These are phyloP conservation scores for Nigrograna mackinnonii DNA, from an alignment of 2,329 filamentous ascomycete genomes.

Conservation along the genomic window DNA sequence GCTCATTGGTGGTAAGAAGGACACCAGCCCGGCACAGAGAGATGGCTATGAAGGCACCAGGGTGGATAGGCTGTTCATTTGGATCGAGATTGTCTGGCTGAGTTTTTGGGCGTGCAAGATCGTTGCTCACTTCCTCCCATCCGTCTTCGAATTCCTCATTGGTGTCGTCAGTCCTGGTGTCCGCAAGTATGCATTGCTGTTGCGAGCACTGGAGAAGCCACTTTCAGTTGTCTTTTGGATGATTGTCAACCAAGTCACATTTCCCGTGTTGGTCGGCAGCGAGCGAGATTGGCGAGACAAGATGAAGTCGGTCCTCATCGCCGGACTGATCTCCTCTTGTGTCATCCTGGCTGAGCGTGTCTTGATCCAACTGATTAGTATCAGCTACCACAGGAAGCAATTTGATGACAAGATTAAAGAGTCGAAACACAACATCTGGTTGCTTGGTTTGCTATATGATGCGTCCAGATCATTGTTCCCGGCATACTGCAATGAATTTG, in stretches of 20 bases:
- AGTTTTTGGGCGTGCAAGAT: slow-evolving; percentile 66
- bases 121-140: slow-evolving; percentile 61
- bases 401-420: slow-evolving; percentile 83
- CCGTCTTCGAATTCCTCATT: slow-evolving; percentile 62
- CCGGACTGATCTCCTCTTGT: slow-evolving; percentile 68
- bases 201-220: slow-evolving; percentile 63
- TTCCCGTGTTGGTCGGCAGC: slow-evolving; percentile 51
- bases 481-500: slow-evolving; percentile 87
- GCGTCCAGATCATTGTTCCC: slow-evolving; percentile 88
- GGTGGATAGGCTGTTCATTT: slow-evolving; percentile 65
- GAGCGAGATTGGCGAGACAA: slow-evolving; percentile 54
- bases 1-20: slow-evolving; percentile 42
- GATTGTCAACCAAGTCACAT: slow-evolving; percentile 62
- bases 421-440: slow-evolving; percentile 82
- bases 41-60: slow-evolving; percentile 53
- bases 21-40: slow-evolving; percentile 50
- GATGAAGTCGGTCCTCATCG: slow-evolving; percentile 67
- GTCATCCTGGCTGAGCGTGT: slow-evolving; percentile 78
- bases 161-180: slow-evolving; percentile 68
- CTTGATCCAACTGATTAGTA: slow-evolving; percentile 80
- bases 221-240: slow-evolving; percentile 65
- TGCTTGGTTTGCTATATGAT: slow-evolving; percentile 86
- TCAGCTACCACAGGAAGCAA: slow-evolving; percentile 83
- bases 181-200: slow-evolving; percentile 64
- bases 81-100: slow-evolving; percentile 68